A percentile compares a stretch with the other conserved stretches of the same genome.
Evolutionary conservation across 1,139 yeast genomes (phyloP).

Genomic region (Wickerhamomyces sp.): DNA sequence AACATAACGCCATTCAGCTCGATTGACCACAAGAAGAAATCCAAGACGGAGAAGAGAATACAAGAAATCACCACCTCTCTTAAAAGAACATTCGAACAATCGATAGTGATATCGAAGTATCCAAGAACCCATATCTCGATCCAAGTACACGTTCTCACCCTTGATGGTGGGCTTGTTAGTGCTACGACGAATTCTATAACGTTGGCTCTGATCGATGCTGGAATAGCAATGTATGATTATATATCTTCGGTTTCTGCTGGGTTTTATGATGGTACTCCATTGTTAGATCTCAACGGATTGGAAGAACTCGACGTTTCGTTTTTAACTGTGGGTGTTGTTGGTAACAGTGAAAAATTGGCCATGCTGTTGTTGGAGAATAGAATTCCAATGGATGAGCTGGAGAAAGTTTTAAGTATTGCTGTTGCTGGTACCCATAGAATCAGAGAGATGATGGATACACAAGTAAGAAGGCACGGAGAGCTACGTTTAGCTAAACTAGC

Average conservation of each 20-base stretch:
- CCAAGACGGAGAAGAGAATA: slow-evolving; percentile 62
- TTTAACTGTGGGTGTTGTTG: slow-evolving; percentile 80
- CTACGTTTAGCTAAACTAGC: slow-evolving; percentile 32
- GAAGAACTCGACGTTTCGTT: slow-evolving; percentile 84
- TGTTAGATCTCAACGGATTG: slow-evolving; percentile 74
- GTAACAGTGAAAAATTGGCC: slow-evolving; percentile 74
- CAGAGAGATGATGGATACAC: slow-evolving; percentile 81
- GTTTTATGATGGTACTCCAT: slow-evolving; percentile 65
- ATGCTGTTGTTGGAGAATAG: slow-evolving; percentile 75
- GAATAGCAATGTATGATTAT: slow-evolving; percentile 90
- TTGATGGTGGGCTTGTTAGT: slow-evolving; percentile 87
- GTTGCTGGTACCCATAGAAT: slow-evolving; percentile 86
- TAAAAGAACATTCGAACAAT: slow-evolving; percentile 77
- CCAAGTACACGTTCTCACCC: slow-evolving; percentile 71
- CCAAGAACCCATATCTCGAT: slow-evolving; percentile 80
- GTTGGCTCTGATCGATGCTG: slow-evolving; percentile 89
- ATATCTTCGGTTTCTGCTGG: slow-evolving; percentile 82
- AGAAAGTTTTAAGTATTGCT: slow-evolving; percentile 74
- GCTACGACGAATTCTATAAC: slow-evolving; percentile 85
- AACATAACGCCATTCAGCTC: slow-evolving; percentile 81
- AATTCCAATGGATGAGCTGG: slow-evolving; percentile 78
- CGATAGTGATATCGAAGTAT: slow-evolving; percentile 68
- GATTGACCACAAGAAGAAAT: slow-evolving; percentile 61
- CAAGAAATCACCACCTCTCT: slow-evolving; percentile 73
- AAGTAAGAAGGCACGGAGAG: slow-evolving; percentile 70